Percentiles rank a stretch among this genome's conserved stretches.
phyloP scores from a whole-genome alignment of 2,329 filamentous ascomycete species.

The Scedosporium boydii region DNA sequence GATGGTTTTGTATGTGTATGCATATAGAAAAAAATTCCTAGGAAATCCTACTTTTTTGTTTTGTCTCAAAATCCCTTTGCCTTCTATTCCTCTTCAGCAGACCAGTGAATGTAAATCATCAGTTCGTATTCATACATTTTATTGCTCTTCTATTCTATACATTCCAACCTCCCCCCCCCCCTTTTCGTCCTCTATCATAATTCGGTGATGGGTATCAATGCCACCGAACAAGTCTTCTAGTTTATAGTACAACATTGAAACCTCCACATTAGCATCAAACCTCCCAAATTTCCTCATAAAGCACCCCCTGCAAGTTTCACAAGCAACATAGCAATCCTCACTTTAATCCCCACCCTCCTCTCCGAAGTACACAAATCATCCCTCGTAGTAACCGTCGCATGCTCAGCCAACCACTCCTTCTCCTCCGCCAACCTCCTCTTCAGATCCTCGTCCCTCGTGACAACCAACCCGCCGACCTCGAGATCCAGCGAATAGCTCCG shows the following conservation, averaged over 20 bases:
- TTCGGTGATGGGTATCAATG: too few species aligned
- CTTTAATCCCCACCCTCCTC: conserved; percentile 73
- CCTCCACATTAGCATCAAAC: too few species aligned
- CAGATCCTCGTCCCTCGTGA: conserved; percentile 66
- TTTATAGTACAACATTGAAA: too few species aligned
- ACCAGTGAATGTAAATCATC: neutral
- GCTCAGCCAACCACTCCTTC: conserved; percentile 67
- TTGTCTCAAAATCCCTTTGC: neutral
- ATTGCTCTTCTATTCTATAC: neutral
- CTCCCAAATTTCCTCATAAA: conserved; percentile 38
- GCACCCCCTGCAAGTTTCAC: conserved; percentile 78
- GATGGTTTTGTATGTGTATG: neutral
- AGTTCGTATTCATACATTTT: neutral
- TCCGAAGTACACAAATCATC: conserved; percentile 77
- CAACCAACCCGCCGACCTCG: conserved; percentile 77
- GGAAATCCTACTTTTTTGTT: neutral
- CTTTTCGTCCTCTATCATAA: too few species aligned
- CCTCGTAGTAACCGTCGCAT: conserved; percentile 58
- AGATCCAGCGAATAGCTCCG: conserved; percentile 87
- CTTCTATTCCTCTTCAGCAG: neutral
- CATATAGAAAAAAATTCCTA: conserved; percentile 4
- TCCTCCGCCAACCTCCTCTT: conserved; percentile 69
- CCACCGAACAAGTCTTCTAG: too few species aligned
- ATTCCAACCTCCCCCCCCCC: conserved; percentile 9
- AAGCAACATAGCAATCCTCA: conserved; percentile 89